A percentile compares a stretch with the other conserved stretches of the same genome.
These are phyloP conservation scores for Ganoderma sinense DNA, from an alignment of 1,284 basidiomycete genomes.

Conservation along the genomic window DNA sequence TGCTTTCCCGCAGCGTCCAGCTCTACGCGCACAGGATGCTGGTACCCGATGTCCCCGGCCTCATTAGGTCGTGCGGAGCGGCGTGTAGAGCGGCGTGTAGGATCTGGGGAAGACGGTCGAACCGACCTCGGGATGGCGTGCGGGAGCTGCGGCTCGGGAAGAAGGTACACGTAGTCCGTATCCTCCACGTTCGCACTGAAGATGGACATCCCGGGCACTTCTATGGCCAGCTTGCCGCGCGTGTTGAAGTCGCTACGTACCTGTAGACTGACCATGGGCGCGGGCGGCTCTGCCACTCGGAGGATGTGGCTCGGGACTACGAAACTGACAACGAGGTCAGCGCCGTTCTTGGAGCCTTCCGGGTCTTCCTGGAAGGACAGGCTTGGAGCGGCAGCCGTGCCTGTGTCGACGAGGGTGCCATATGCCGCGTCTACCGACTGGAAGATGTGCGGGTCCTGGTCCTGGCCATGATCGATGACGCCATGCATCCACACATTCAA, in stretches of 20 bases:
- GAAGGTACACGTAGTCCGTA: neutral
- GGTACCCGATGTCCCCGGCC: slow-evolving; percentile 28
- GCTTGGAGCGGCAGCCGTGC: slow-evolving; percentile 32
- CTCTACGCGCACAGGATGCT: slow-evolving; percentile 37
- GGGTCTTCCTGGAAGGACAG: slow-evolving; percentile 45
- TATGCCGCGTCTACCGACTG: slow-evolving; percentile 41
- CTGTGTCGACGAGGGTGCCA: slow-evolving; percentile 38
- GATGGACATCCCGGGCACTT: slow-evolving; percentile 15
- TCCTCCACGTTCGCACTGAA: slow-evolving; percentile 1
- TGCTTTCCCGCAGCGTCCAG: neutral
- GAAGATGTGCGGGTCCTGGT: slow-evolving; percentile 38
- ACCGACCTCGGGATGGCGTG: neutral
- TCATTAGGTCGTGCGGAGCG: neutral
- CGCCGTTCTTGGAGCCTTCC: slow-evolving; percentile 37
- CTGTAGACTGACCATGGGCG: neutral
- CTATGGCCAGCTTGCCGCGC: slow-evolving; percentile 34
- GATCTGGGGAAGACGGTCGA: neutral
- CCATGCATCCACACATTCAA: slow-evolving; percentile 40
- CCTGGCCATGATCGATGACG: slow-evolving; percentile 34
- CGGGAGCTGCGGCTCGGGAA: neutral
- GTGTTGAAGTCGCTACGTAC: slow-evolving; percentile 28
- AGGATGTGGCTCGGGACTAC: slow-evolving; percentile 39
- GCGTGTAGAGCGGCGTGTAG: no score
- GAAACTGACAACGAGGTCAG: neutral
- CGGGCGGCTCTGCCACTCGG: slow-evolving; percentile 4